Base-by-base conservation (phyloP, 1,284 basidiomycete genomes). In the Apiotrichum sp. region DNA sequence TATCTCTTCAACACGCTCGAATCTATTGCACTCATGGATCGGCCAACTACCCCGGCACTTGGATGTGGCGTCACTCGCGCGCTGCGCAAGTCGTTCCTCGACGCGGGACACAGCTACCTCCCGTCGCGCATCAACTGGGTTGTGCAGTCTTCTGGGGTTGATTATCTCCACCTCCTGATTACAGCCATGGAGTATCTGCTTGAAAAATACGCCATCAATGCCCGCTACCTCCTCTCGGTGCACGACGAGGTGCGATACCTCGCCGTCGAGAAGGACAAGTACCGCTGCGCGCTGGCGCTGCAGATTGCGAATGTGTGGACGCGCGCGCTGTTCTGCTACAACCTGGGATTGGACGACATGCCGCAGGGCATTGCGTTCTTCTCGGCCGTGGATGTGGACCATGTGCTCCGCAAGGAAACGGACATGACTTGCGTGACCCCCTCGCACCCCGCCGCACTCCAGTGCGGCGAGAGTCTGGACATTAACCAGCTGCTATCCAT, bases 1-100 rank as follows among this genome's bases (percentile, higher is more conserved):
- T 97, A 85, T 68, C 84, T 99, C n/a, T 99, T 99, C 84, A 99
- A 98, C 81, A 97, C 95, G 74, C 83, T 99, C 44, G 96, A 98
- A 76, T 85, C 89, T 69, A 95, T 99, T 63, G 95, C 96, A 1
- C 78, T 89, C 31, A 91, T 87, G 9, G 86, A 92, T 59, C 80
- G 82, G 32, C 96, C 95, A 0, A 62, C 85, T 66, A 99, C 95
- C 0, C 96, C 96, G 0, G 92, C 93, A 0, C 81, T 98, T 2
- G 91, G 87, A 4, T 98, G 95, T 69, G 93, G 93, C 9, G 86
- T 99, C 45, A 98, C 95, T 0, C 83, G 88, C 52, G 95, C 93
- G 0, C 80, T 99, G 22, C 88, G 88, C 14, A 95, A 90, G 75
- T 86, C 88, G 61, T 88, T 90, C 72, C 82, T 99, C 1, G 82